Conservation (phyloP, 805 yeast genomes). For the Yarrowia deformans region DNA sequence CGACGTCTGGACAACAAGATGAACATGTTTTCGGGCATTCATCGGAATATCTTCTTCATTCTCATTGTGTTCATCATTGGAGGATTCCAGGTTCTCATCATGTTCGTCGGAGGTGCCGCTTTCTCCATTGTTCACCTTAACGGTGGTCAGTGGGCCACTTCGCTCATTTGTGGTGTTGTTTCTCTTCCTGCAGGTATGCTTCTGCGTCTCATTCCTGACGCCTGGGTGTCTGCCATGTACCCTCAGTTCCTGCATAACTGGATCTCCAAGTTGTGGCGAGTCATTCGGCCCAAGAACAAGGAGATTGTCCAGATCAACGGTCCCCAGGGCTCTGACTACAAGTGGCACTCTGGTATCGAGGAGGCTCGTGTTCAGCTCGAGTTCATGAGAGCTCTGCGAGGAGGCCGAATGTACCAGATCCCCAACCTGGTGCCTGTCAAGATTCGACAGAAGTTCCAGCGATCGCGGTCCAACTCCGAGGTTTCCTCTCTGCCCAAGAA, state of each 20-base stretch:
- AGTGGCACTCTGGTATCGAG: constrained; percentile 54
- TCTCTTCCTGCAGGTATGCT: constrained; percentile 82
- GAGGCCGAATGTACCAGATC: constrained; percentile 51
- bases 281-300: constrained; percentile 23
- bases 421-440: constrained; percentile 41
- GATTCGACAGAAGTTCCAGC: constrained; percentile 42
- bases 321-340: constrained; percentile 43
- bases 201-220: constrained; percentile 83
- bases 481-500: constrained; percentile 41
- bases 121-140: constrained; percentile 83
- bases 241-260: constrained; percentile 41
- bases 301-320: constrained; percentile 23
- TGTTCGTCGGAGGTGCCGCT: constrained; percentile 98
- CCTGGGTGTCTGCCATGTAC: constrained; percentile 47
- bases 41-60: constrained; percentile 83
- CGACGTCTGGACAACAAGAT: constrained; percentile 86
- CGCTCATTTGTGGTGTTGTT: constrained; percentile 77
- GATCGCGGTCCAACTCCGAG: constrained; percentile 41
- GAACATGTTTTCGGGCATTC: constrained; percentile 82
- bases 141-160: constrained; percentile 87
- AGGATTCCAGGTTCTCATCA: constrained; percentile 84
- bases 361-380: constrained; percentile 51
- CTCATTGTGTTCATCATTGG: constrained; percentile 76
- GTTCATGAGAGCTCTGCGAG: constrained; percentile 51
- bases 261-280: constrained; percentile 41